Conservation (phyloP, 257 asterid species). For the Oldenlandia corymbosa region DNA sequence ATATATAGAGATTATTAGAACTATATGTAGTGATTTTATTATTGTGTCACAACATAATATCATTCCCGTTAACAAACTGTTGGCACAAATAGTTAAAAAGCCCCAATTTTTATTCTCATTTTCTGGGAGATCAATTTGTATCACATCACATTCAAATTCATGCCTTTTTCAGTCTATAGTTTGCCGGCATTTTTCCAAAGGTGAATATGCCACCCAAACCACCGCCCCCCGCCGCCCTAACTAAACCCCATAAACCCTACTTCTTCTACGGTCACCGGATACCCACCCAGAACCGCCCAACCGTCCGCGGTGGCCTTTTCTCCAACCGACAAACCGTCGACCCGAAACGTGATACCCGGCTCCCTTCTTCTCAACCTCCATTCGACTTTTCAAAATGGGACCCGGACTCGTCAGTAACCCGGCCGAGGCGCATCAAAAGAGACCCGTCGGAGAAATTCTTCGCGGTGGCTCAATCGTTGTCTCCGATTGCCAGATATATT, state of each 20-base stretch:
- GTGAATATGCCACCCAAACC: constrained; percentile 62
- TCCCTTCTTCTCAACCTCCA: constrained; percentile 23
- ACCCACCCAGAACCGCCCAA: constrained; percentile 81
- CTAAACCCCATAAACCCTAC: constrained; percentile 51
- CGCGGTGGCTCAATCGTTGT: constrained; percentile 53
- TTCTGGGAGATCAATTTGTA: too few relatives aligned
- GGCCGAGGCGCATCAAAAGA: constrained; percentile 6
- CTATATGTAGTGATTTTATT: too few relatives aligned
- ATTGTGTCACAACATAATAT: too few relatives aligned
- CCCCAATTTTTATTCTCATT: too few relatives aligned
- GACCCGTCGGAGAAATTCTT: constrained; percentile 76
- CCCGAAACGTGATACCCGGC: constrained; percentile 24
- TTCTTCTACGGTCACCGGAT: constrained; percentile 93
- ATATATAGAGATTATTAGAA: too few relatives aligned
- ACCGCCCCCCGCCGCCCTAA: constrained; percentile 29
- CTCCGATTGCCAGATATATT: constrained; percentile 83
- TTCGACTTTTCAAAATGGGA: constrained; percentile 87
- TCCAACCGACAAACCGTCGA: constrained; percentile 59
- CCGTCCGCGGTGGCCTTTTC: constrained; percentile 86
- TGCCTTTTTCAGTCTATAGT: too few relatives aligned
- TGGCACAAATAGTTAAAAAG: too few relatives aligned
- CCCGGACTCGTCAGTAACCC: constrained; percentile 34
- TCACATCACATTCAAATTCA: too few relatives aligned
- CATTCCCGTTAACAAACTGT: too few relatives aligned
- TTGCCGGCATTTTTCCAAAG: too few relatives aligned